Conservation (phyloP, 1,284 basidiomycete species). For the Caloboletus inedulis region DNA sequence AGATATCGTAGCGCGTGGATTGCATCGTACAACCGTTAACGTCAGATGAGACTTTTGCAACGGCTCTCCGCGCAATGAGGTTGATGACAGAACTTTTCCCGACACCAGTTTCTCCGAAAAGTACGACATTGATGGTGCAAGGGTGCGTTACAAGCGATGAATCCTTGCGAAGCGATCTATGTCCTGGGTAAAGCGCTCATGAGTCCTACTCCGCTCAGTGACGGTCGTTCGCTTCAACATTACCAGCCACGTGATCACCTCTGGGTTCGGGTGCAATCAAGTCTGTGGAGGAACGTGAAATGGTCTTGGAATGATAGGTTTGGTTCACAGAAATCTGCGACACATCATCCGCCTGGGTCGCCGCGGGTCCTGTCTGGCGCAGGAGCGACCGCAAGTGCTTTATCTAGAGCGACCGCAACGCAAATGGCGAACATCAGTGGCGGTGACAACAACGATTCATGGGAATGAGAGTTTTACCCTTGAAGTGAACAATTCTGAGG, state of each 20-base stretch:
- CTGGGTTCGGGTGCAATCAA: not conserved
- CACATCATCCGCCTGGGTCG: too few species aligned
- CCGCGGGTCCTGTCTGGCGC: too few species aligned
- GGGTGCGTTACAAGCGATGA: not conserved
- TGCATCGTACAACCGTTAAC: slow-evolving; percentile 32
- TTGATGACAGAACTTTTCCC: slow-evolving; percentile 37
- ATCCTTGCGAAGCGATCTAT: not conserved
- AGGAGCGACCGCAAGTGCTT: too few species aligned
- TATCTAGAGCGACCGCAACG: slow-evolving; percentile 11
- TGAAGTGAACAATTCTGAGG: slow-evolving; percentile 3
- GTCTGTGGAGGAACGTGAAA: slow-evolving; percentile 3
- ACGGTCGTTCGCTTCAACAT: not conserved
- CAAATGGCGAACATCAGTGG: slow-evolving; percentile 4
- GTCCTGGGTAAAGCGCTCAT: slow-evolving; percentile 8
- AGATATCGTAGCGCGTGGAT: slow-evolving; percentile 23
- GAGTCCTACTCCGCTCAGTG: slow-evolving; percentile 3
- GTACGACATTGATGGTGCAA: slow-evolving; percentile 25
- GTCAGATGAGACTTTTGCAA: slow-evolving; percentile 32
- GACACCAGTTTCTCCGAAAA: slow-evolving; percentile 34
- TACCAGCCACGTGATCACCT: slow-evolving; percentile 10
- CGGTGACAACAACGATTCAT: not conserved
- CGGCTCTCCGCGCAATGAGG: slow-evolving; percentile 27
- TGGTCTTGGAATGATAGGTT: not conserved
- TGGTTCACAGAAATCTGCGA: not conserved
- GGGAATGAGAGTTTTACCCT: slow-evolving; percentile 12